Base-by-base conservation (phyloP, 306 rosid genomes). In the Trifolium fragiferum region DNA sequence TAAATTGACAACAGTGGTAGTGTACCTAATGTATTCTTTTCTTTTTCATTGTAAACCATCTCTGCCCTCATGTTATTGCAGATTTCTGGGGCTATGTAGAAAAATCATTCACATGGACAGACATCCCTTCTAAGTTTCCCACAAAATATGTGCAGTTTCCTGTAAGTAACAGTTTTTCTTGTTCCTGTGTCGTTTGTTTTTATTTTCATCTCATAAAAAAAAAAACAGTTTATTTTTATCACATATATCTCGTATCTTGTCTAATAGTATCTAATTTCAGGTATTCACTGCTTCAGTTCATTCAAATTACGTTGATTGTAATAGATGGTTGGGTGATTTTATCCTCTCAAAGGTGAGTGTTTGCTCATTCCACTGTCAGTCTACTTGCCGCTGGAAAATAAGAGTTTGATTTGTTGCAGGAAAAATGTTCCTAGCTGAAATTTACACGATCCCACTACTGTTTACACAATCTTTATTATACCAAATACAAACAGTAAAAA, bases 81-180 rank as follows among this genome's bases (percentile, higher is more conserved):
- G 99, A 94, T 55, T 94, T 88, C 83, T 94, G 96, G 97, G 80
- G 90, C 47, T 90, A 90, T 43, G 99, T 94, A 27, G 99, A 94
- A 66, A 84, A 92, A 78, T 94, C 99, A 41, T 94, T 87, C 86
- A 90, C 96, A 15, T 94, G 97, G 99, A 90, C 99, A 58, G 96
- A 94, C 82, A 83, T 84, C 82, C 96, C 99, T 35, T 94, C 99
- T 3, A 92, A 92, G 85, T 94, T 94, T 60, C 99, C 99, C 3
- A 94, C 99, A 63, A 94, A 94, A 92, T 92, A 87, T 73, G 95
- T 94, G 44, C 99, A 94, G 70, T 87, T 89, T 87, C 99, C 99
- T 40, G 99, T 92, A 75, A 90, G 99, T 79, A 67, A 38, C 62
- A 49, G n/a, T 43, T 59, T 19, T n/a, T n/a, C n/a, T n/a, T n/a